Conservation (phyloP, 768 basidiomycete genomes). For the Naganishia friedmannii region DNA sequence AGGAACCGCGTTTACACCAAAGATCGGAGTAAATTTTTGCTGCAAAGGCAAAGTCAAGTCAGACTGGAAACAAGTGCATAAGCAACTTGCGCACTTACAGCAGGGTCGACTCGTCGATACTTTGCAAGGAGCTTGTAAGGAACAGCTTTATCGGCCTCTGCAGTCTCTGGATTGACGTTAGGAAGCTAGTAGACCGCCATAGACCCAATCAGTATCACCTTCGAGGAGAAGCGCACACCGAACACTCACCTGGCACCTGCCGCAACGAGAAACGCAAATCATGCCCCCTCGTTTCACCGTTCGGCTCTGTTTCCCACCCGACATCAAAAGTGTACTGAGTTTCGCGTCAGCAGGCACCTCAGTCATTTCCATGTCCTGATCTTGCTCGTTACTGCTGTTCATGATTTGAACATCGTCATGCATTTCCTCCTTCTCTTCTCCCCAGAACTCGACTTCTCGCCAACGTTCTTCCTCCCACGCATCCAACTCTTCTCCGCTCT, state of each 20-base stretch:
- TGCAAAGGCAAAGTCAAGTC: background rate
- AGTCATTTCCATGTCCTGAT: slow-evolving; percentile 4
- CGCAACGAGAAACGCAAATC: slow-evolving; percentile 28
- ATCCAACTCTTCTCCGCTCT: background rate
- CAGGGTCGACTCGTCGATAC: slow-evolving; percentile 31
- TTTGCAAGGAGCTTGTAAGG: slow-evolving; percentile 31
- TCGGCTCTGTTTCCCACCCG: background rate
- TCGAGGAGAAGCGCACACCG: background rate
- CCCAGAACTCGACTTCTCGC: slow-evolving; percentile 28
- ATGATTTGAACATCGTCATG: background rate
- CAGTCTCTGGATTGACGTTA: slow-evolving; percentile 30
- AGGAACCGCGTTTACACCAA: slow-evolving; percentile 28
- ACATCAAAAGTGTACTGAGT: background rate
- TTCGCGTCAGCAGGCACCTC: background rate
- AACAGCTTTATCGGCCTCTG: slow-evolving; percentile 25
- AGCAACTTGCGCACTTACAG: slow-evolving; percentile 9
- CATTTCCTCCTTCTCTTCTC: background rate
- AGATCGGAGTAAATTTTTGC: slow-evolving; percentile 29
- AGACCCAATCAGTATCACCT: background rate
- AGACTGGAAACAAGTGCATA: background rate
- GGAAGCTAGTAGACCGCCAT: slow-evolving; percentile 14
- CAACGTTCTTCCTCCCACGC: slow-evolving; percentile 30
- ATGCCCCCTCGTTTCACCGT: slow-evolving; percentile 8
- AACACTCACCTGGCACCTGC: slow-evolving; percentile 28
- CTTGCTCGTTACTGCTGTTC: background rate